Evolutionary conservation across 106 monocot genomes (phyloP), one percentile per base, ranked within the genome.

Genomic region (Acorus calamus): DNA sequence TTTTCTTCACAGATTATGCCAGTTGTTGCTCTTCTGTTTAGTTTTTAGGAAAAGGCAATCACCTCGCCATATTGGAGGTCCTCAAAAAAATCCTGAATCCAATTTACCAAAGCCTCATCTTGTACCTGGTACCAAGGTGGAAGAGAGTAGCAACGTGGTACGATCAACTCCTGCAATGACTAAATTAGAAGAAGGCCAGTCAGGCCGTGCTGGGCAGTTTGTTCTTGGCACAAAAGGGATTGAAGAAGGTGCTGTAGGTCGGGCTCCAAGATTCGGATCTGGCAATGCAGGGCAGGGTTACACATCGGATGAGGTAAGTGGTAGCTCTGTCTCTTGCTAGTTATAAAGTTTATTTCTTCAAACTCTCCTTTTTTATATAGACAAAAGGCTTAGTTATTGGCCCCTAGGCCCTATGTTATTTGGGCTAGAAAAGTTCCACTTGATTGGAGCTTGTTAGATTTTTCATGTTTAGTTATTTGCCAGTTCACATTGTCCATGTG

Each of bases 241-340:
- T 7, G 96, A 98, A 65, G 91, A 98, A 73, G 79, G 78, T 56
- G 42, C 82, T 44, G 53, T 67, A 5, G 75, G 63, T 4, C 85
- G 87, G 59, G 71, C 91, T 61, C 14, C 56, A 8, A 82, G 91
- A 69, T 66, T 88, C 49, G 96, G 96, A 11, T 80, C 78, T 67
- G 96, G 96, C 46, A 98, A 98, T 85, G 96, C 96, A 28, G 96
- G 96, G 6, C 91, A 87, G 69, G 96, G 96, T 11, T 98, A 98
- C 70, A 98, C 96, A 47, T 88, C 87, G 41, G 96, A 98, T 44
- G 96, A 98, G 96, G 96, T 98, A 79, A 71, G 41, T 42, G 50
- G 10, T 55, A 49, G 8, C 11, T 44, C 14, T 12, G 42, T 4
- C 28, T 28, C 28, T 28, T 28, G 28, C 28, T 28, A 28, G 28